Evolutionary conservation across 495 filamentous ascomycete genomes (phyloP).

Genomic region (Amphirosellinia nigrospora): DNA sequence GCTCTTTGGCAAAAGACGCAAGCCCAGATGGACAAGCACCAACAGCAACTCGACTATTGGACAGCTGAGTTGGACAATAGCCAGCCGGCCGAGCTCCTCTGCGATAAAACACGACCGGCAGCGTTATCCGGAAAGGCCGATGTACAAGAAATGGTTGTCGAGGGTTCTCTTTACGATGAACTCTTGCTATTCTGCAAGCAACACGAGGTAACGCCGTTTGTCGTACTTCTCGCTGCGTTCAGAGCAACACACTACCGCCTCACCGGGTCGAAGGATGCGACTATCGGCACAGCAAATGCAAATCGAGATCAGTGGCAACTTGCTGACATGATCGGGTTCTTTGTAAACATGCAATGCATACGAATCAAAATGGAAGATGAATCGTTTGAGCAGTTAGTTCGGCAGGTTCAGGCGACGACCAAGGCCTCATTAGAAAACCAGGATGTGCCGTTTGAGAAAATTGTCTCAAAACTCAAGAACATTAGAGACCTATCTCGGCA

Average conservation of each 20-base stretch:
- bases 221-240: slow-evolving; percentile 22
- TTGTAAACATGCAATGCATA: slow-evolving; percentile 25
- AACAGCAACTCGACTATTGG: slow-evolving; percentile 13
- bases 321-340: slow-evolving; percentile 18
- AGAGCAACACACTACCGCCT: slow-evolving; percentile 23
- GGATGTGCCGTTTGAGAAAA: slow-evolving; percentile 23
- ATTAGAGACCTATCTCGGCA: slow-evolving; percentile 15
- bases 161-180: background rate
- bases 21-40: background rate
- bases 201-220: slow-evolving; percentile 6
- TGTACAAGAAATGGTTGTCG: background rate
- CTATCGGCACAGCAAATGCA: slow-evolving; percentile 17
- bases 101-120: background rate
- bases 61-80: background rate
- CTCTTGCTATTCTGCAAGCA: background rate
- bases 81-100: background rate
- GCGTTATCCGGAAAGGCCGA: background rate
- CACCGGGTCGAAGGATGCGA: slow-evolving; percentile 16
- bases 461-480: slow-evolving; percentile 17
- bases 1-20: background rate
- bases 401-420: slow-evolving; percentile 3
- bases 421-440: background rate
- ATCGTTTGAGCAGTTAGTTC: slow-evolving; percentile 15
- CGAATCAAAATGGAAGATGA: slow-evolving; percentile 16
- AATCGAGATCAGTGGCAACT: slow-evolving; percentile 21